Conservation (phyloP, 1,284 basidiomycete genomes). For the Hypsizygus ulmarius region DNA sequence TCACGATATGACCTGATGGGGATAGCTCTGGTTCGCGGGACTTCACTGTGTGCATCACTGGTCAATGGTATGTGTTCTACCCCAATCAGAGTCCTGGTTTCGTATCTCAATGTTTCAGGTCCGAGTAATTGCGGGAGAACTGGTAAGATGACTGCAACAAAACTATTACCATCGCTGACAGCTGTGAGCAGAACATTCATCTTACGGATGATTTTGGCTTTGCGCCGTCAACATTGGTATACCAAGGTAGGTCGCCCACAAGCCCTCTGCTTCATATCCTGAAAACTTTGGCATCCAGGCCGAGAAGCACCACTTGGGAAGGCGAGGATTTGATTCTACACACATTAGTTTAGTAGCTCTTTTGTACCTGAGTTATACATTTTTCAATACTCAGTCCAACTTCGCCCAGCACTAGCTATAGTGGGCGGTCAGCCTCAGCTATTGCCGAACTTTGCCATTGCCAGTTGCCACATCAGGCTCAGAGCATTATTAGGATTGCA, state of each 20-base stretch:
- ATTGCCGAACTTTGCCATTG: too few relatives aligned
- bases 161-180: constrained; percentile 1
- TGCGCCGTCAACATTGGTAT: constrained; percentile 76
- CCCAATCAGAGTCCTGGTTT: constrained; percentile 5
- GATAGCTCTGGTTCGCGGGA: constrained; percentile 80
- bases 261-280: constrained; percentile 6
- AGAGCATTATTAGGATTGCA: not conserved
- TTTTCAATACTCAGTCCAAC: too few relatives aligned
- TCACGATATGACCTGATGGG: not conserved
- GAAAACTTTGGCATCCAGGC: constrained; percentile 24
- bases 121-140: constrained; percentile 76
- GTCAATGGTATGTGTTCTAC: constrained; percentile 63
- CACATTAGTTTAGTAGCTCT: not conserved
- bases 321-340: constrained; percentile 34
- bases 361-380: too few relatives aligned
- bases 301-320: constrained; percentile 42
- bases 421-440: not conserved
- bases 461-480: too few relatives aligned
- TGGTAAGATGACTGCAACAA: constrained; percentile 43
- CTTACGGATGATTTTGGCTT: constrained; percentile 75
- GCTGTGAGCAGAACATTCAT: constrained; percentile 50
- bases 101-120: constrained; percentile 41
- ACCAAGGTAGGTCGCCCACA: constrained; percentile 46
- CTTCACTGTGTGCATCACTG: constrained; percentile 84
- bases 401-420: not conserved